Base-by-base conservation (phyloP, 805 yeast species). In the Pichia phayaonensis region DNA sequence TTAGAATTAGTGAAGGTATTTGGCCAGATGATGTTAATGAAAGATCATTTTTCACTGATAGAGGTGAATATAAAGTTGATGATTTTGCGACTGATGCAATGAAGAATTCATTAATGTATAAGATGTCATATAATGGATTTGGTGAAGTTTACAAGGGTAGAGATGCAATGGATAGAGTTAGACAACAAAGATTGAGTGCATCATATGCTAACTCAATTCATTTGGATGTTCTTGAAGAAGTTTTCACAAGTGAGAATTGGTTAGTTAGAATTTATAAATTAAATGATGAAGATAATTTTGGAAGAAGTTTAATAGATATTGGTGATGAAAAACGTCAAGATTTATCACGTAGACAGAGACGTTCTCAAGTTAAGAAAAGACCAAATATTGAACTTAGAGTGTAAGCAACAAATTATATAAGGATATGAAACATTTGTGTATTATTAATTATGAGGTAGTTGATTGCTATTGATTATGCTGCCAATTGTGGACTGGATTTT, bases 21-120 rank as follows among this genome's bases (percentile, higher is more conserved):
- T 94, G 99, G 99, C 99, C 99, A 1, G 97, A 94, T n/a, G 98
- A 94, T 64, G 83, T 94, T 52, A 77, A 74, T 58, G 99, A 94
- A 71, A 74, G 94, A 56, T 78, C 82, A 57, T 94, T 72, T 71
- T 94, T 90, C 76, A 86, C 90, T 22, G 79, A 80, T 6, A 71
- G 80, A 49, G 97, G 98, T 54, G 97, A 90, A 67, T 94, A 89
- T 67, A 81, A 82, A 61, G 84, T 94, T 49, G 98, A 94, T 66
- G 80, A 77, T 51, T 71, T 71, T 34, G 98, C 98, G 16, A 72
- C 97, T 2, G 72, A 80, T 26, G 76, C 96, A 29, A 92, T 95
- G 97, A 81, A 78, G 63, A 76, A 92, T 63, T 86, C 96, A 18
- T 72, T 94, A 69, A 80, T 94, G 90, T 95, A 95, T 77, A 94